Conservation (phyloP, 1,284 basidiomycete genomes). For the Rhodotorula sp. region DNA sequence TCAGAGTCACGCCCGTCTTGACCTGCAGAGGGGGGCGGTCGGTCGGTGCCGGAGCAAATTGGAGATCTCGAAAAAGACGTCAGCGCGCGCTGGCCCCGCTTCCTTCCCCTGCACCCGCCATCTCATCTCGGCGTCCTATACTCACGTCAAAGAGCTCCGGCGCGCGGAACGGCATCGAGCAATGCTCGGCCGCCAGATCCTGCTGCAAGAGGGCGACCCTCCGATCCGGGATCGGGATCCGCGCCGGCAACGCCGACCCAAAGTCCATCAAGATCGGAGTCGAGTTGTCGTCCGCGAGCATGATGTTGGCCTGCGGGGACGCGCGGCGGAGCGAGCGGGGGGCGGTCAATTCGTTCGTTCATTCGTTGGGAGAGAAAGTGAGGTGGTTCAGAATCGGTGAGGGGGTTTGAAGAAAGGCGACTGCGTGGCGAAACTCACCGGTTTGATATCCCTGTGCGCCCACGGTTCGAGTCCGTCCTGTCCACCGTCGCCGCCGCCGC, state of each 20-base stretch:
- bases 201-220: slow-evolving; percentile 83
- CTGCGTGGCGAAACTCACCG: slow-evolving; percentile 48
- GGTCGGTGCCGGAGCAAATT: background rate
- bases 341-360: too few relatives aligned
- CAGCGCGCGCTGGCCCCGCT: too few relatives aligned
- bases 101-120: too few relatives aligned
- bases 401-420: background rate
- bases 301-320: slow-evolving; percentile 69
- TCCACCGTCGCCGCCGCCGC: background rate
- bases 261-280: slow-evolving; percentile 95
- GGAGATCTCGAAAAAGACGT: too few relatives aligned
- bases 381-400: background rate
- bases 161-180: slow-evolving; percentile 92
- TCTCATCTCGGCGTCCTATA: background rate
- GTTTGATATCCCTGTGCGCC: slow-evolving; percentile 95
- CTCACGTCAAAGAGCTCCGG: slow-evolving; percentile 80
- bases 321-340: too few relatives aligned
- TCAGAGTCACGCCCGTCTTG: slow-evolving; percentile 79
- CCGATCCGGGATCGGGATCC: slow-evolving; percentile 72
- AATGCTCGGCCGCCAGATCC: slow-evolving; percentile 92
- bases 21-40: slow-evolving; percentile 52
- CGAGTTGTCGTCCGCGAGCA: slow-evolving; percentile 76
- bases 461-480: slow-evolving; percentile 72
- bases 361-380: too few relatives aligned
- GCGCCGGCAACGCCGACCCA: slow-evolving; percentile 79